phyloP scores from a whole-genome alignment of 495 filamentous ascomycete genomes.

The Aspergillus conjunctus region DNA sequence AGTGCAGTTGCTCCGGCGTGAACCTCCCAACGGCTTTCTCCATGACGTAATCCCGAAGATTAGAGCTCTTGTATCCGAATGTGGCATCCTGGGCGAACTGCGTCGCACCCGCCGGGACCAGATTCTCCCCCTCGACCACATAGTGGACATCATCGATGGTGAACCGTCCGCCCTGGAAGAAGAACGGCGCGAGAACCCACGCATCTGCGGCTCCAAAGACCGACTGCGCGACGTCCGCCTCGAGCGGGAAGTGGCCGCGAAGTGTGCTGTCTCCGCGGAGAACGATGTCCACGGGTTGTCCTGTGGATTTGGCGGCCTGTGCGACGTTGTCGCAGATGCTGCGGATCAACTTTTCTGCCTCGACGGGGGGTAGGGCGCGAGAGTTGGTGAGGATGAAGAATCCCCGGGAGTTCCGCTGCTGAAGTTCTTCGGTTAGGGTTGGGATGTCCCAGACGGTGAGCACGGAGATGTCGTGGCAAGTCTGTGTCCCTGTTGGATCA shows the following conservation, averaged over 20 bases:
- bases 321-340: conserved; percentile 51
- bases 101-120: conserved; percentile 51
- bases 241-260: conserved; percentile 55
- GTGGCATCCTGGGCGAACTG: conserved; percentile 56
- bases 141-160: conserved; percentile 59
- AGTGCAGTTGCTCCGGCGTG: conserved; percentile 34
- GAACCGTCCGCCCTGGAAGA: conserved; percentile 54
- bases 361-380: conserved; percentile 48
- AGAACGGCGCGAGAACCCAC: conserved; percentile 55
- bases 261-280: conserved; percentile 56
- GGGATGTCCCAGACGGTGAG: conserved; percentile 54
- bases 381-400: conserved; percentile 63
- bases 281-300: conserved; percentile 50
- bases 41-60: conserved; percentile 51
- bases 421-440: conserved; percentile 47
- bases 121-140: conserved; percentile 46
- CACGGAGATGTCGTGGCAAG: conserved; percentile 58
- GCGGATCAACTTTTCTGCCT: conserved; percentile 44
- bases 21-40: conserved; percentile 51
- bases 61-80: conserved; percentile 55
- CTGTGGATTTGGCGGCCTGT: conserved; percentile 40
- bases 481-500: conserved; percentile 60
- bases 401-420: conserved; percentile 30
- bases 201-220: conserved; percentile 48
- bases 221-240: conserved; percentile 50